Evolutionary conservation across 306 rosid genomes (phyloP).

Genomic region (Potentilla sterilis): DNA sequence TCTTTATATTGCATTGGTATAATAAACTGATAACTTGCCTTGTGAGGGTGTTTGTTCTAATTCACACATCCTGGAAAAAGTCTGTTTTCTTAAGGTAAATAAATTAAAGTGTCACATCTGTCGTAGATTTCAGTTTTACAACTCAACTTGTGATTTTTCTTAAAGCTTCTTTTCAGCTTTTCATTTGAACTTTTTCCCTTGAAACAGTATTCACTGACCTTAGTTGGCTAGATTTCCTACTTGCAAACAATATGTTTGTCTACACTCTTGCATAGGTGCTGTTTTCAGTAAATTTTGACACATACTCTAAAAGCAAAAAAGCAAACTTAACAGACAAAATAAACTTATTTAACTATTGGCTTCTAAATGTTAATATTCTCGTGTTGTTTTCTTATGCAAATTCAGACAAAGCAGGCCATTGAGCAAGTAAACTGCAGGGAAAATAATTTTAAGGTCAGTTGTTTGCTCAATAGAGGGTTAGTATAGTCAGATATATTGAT

Average conservation of each 20-base stretch:
- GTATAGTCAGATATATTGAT: not conserved
- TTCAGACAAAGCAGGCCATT: constrained; percentile 57
- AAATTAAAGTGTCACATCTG: not conserved
- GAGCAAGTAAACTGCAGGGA: constrained; percentile 54
- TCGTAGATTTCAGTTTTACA: constrained; percentile 7
- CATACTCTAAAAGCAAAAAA: not conserved
- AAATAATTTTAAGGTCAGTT: constrained; percentile 64
- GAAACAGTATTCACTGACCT: not conserved
- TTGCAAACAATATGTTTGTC: not conserved
- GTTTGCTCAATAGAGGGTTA: constrained; percentile 5
- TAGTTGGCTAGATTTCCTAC: not conserved
- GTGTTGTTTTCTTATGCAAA: constrained; percentile 8
- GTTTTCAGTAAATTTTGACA: not conserved
- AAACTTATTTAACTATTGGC: not conserved
- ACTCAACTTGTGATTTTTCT: constrained; percentile 1
- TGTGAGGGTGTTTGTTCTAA: not conserved
- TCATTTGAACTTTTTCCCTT: not conserved
- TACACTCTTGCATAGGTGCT: not conserved
- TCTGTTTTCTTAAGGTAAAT: not conserved
- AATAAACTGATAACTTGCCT: not conserved
- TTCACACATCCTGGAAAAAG: not conserved
- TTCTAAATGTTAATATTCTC: not conserved
- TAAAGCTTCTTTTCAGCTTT: not conserved
- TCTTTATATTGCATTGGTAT: constrained; percentile 6
- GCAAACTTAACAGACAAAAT: not conserved